Evolutionary conservation across 192 early-diverging fungal species (phyloP).

Genomic region (Phlyctochytrium planicorne): DNA sequence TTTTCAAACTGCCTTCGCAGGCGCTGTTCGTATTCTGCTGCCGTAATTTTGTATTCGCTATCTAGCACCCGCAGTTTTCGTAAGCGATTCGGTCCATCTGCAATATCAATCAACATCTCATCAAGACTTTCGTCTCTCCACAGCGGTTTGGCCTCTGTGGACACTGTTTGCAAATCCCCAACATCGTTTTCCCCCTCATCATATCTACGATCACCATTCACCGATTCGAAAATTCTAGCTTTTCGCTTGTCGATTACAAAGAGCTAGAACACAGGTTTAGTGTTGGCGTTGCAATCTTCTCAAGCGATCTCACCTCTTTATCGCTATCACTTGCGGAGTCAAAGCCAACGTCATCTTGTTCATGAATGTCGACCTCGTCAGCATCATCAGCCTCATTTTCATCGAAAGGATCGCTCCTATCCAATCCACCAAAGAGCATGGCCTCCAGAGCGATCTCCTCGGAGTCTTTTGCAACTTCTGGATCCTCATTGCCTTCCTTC

Average conservation of each 20-base stretch:
- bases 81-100: slow-evolving; percentile 54
- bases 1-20: slow-evolving; percentile 83
- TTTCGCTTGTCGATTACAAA: slow-evolving; percentile 25
- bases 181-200: slow-evolving; percentile 35
- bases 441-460: slow-evolving; percentile 73
- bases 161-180: slow-evolving; percentile 20
- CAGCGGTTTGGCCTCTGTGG: slow-evolving; percentile 42
- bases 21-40: slow-evolving; percentile 80
- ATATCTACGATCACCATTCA: slow-evolving; percentile 27
- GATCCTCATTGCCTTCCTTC: no score
- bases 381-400: slow-evolving; percentile 11
- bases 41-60: slow-evolving; percentile 71
- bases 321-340: not conserved
- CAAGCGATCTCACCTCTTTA: not conserved
- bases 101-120: slow-evolving; percentile 62
- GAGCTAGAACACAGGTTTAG: slow-evolving; percentile 2
- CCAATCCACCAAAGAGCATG: slow-evolving; percentile 65
- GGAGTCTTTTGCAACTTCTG: slow-evolving; percentile 67
- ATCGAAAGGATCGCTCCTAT: not conserved
- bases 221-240: slow-evolving; percentile 11
- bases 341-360: not conserved
- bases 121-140: slow-evolving; percentile 49
- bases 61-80: slow-evolving; percentile 77
- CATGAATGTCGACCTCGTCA: slow-evolving; percentile 13
- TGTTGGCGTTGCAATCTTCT: not conserved